phyloP scores from a whole-genome alignment of 2,329 filamentous ascomycete species.

The Aspergillus pseudotamarii region DNA sequence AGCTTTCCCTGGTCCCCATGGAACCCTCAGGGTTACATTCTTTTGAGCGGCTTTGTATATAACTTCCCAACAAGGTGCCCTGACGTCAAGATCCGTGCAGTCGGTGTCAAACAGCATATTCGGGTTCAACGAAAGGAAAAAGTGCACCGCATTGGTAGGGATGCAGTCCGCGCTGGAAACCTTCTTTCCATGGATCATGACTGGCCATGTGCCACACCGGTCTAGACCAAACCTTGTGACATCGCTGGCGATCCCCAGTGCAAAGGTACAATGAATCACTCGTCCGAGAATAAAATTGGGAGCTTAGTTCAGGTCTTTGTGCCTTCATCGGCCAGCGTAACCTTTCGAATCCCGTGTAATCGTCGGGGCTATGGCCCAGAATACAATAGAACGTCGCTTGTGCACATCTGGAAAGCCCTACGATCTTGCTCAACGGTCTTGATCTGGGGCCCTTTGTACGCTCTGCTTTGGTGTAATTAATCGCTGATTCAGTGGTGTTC shows the following conservation, averaged over 20 bases:
- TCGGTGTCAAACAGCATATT: not conserved
- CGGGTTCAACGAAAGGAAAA: not conserved
- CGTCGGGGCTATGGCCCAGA: not conserved
- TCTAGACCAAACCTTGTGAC: not conserved
- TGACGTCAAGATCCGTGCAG: not conserved
- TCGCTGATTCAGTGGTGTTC: not conserved
- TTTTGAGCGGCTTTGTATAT: not conserved
- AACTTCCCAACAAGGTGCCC: not conserved
- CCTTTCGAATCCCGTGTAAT: not conserved
- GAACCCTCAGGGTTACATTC: not conserved
- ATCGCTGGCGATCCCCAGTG: not conserved
- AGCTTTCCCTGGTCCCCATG: not conserved
- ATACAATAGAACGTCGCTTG: not conserved
- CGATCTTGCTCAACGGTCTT: not conserved
- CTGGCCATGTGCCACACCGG: not conserved
- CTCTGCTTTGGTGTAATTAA: not conserved
- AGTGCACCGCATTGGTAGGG: not conserved
- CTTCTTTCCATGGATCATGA: not conserved
- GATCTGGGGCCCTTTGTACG: not conserved
- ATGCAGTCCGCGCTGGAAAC: not conserved
- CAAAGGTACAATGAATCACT: not conserved
- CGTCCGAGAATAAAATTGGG: no score
- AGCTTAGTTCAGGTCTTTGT: not conserved
- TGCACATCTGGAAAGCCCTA: not conserved
- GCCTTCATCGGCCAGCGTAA: not conserved